Percentiles rank a stretch among this genome's conserved stretches.
phyloP scores from a whole-genome alignment of 768 basidiomycete species.

The Rubroboletus pulcherrimus region DNA sequence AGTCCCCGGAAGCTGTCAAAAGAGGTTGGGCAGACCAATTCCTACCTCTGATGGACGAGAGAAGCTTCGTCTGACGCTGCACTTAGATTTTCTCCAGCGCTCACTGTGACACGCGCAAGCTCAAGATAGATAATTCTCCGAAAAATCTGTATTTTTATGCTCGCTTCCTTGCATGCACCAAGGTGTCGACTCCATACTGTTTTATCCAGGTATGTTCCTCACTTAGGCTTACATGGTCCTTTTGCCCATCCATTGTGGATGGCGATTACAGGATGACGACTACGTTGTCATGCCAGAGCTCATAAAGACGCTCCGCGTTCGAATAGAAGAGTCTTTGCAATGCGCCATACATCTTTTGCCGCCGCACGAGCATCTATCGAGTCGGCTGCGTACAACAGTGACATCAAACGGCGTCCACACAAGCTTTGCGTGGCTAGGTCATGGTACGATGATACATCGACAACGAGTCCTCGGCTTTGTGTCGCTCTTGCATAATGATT shows the following conservation, averaged over 20 bases:
- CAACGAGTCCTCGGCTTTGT: conserved; percentile 46
- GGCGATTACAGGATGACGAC: conserved; percentile 56
- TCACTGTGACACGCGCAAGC: conserved; percentile 40
- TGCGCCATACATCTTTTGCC: conserved; percentile 52
- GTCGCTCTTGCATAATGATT: conserved; percentile 35
- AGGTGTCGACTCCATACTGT: conserved; percentile 49
- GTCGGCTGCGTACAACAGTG: conserved; percentile 43
- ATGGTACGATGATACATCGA: conserved; percentile 53
- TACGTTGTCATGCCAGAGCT: conserved; percentile 58
- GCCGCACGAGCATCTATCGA: conserved; percentile 57
- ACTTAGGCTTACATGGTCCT: background rate
- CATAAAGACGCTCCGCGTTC: conserved; percentile 45
- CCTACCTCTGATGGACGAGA: background rate
- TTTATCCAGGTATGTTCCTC: conserved; percentile 52
- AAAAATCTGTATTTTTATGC: conserved; percentile 60
- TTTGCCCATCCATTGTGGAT: conserved; percentile 3
- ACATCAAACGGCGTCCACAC: conserved; percentile 42
- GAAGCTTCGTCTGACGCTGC: background rate
- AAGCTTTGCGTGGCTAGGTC: conserved; percentile 63
- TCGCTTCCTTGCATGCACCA: conserved; percentile 54
- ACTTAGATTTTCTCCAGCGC: conserved; percentile 40
- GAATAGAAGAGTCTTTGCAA: conserved; percentile 29
- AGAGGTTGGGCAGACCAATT: conserved; percentile 34
- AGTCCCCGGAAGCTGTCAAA: conserved; percentile 40
- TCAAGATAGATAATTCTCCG: conserved; percentile 55